Conservation (phyloP, 192 early-diverging fungal genomes). For the Geranomyces michiganensis region DNA sequence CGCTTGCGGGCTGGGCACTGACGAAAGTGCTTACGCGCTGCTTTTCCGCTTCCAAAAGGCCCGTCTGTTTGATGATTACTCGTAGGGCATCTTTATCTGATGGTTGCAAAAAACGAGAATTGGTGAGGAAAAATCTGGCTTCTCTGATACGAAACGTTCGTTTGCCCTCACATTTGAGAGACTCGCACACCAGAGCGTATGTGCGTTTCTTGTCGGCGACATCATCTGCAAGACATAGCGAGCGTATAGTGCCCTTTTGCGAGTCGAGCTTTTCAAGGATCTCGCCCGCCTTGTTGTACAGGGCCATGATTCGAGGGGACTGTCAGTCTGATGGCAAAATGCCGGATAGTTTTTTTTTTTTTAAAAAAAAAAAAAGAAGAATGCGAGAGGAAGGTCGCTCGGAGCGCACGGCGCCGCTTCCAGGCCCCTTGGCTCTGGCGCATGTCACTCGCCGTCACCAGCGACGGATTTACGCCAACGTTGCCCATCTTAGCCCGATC, state of each 20-base stretch:
- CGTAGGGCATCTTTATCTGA: constrained; percentile 39
- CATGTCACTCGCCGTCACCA: no score
- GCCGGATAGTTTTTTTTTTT: no score
- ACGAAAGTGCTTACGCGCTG: not conserved
- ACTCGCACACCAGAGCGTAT: constrained; percentile 91
- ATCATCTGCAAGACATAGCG: constrained; percentile 49
- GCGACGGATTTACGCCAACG: no score
- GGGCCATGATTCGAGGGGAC: constrained; percentile 23
- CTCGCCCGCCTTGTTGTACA: constrained; percentile 62
- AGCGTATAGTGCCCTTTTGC: constrained; percentile 79
- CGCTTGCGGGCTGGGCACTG: no score
- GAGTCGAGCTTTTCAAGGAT: constrained; percentile 73
- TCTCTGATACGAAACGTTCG: not conserved
- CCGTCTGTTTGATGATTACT: constrained; percentile 19
- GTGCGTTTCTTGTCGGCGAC: constrained; percentile 72
- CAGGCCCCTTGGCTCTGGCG: no score
- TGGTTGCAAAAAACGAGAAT: not conserved
- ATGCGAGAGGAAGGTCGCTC: no score
- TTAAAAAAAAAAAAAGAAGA: no score
- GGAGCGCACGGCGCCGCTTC: no score
- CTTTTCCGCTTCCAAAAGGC: constrained; percentile 33
- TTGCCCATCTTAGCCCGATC: no score
- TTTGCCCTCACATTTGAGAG: constrained; percentile 66
- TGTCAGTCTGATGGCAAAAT: no score
- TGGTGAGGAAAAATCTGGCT: not conserved